Conservation (phyloP, 306 rosid species). For the Rosa rugosa region DNA sequence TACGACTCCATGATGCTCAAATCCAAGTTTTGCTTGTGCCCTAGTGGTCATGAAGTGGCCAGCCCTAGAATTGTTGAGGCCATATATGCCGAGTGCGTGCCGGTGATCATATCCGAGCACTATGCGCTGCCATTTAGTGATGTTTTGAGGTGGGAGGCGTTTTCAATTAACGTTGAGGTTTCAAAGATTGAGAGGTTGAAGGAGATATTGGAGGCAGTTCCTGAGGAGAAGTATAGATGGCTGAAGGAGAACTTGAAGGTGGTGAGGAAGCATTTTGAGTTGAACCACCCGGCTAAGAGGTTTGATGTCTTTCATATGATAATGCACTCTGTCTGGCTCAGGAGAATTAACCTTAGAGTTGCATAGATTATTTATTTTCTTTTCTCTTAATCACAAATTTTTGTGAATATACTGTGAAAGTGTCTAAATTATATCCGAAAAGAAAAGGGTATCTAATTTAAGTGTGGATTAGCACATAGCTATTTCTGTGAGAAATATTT, state of each 20-base stretch:
- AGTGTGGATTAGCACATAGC: background rate
- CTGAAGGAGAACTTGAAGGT: slow-evolving; percentile 56
- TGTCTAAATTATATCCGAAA: background rate
- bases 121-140: slow-evolving; percentile 66
- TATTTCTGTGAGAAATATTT: background rate
- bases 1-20: slow-evolving; percentile 67
- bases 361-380: slow-evolving; percentile 13
- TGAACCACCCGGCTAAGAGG: slow-evolving; percentile 64
- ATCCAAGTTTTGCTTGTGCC: slow-evolving; percentile 82
- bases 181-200: slow-evolving; percentile 64
- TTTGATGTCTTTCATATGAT: slow-evolving; percentile 77
- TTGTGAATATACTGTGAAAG: background rate
- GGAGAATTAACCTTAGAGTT: slow-evolving; percentile 59
- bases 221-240: slow-evolving; percentile 47
- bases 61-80: slow-evolving; percentile 87
- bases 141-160: slow-evolving; percentile 69
- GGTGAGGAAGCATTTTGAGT: slow-evolving; percentile 64
- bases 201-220: slow-evolving; percentile 49
- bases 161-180: slow-evolving; percentile 56
- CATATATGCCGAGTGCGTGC: slow-evolving; percentile 74
- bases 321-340: slow-evolving; percentile 71
- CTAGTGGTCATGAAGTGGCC: slow-evolving; percentile 85
- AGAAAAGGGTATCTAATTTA: background rate
- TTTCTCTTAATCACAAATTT: background rate
- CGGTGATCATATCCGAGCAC: slow-evolving; percentile 51